phyloP scores from a whole-genome alignment of 148 eudicot genomes.

The Rhododendron griersonianum region DNA sequence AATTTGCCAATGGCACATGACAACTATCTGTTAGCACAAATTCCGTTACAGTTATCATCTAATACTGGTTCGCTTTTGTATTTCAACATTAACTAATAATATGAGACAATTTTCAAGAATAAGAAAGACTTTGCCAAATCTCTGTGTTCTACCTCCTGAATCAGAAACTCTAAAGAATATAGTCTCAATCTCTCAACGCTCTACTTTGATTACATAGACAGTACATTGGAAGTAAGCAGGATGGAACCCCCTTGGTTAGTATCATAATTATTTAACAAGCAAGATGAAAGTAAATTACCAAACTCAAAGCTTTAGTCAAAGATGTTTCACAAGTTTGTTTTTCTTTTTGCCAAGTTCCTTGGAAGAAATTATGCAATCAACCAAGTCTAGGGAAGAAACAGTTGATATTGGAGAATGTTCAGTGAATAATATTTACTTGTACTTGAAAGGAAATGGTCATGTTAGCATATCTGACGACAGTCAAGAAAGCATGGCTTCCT shows the following conservation, averaged over 20 bases:
- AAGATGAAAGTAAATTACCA: background rate
- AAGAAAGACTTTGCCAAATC: background rate
- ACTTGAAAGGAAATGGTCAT: background rate
- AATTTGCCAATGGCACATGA: background rate
- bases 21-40: background rate
- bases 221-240: background rate
- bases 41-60: background rate
- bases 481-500: background rate
- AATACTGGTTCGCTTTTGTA: background rate
- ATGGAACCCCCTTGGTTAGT: background rate
- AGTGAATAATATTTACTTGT: background rate
- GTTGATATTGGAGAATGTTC: background rate
- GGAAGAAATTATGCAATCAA: background rate
- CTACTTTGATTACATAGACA: background rate
- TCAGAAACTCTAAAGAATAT: background rate
- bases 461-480: background rate
- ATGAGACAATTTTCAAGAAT: background rate
- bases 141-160: background rate
- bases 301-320: background rate
- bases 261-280: background rate
- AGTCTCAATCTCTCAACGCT: background rate
- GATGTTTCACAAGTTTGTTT: background rate
- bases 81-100: background rate
- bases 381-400: background rate
- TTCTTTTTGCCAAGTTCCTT: background rate